A percentile compares a stretch with the other conserved stretches of the same genome.
Evolutionary conservation across 1,139 yeast genomes (phyloP).

Genomic region (Candida sp.): DNA sequence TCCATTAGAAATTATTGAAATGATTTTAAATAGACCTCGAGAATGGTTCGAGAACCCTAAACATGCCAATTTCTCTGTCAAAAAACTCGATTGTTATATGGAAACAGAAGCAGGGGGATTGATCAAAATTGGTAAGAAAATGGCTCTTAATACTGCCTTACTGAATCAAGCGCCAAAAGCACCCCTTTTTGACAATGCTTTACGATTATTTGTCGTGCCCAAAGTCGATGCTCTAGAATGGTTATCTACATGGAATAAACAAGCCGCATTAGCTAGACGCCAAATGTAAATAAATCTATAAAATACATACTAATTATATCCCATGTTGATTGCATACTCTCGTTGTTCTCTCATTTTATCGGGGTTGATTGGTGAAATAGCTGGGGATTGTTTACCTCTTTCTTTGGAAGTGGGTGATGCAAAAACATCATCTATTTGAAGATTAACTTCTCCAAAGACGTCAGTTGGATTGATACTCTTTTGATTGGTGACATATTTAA

Average conservation of each 20-base stretch:
- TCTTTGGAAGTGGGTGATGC: slow-evolving; percentile 44
- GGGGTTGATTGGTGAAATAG: slow-evolving; percentile 26
- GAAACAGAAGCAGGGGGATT: slow-evolving; percentile 85
- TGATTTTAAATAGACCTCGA: slow-evolving; percentile 61
- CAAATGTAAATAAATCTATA: slow-evolving; percentile 5
- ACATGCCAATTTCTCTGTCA: slow-evolving; percentile 56
- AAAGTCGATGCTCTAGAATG: slow-evolving; percentile 62
- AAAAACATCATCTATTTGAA: slow-evolving; percentile 70
- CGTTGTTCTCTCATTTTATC: slow-evolving; percentile 41
- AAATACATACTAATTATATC: slow-evolving; percentile 26
- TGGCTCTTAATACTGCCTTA: slow-evolving; percentile 61
- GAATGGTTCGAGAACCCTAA: slow-evolving; percentile 69
- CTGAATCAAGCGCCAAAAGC: slow-evolving; percentile 61
- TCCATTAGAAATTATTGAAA: slow-evolving; percentile 53
- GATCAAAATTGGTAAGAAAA: slow-evolving; percentile 79
- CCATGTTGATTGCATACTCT: slow-evolving; percentile 52
- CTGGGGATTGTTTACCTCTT: slow-evolving; percentile 59
- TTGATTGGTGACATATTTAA: slow-evolving; percentile 51
- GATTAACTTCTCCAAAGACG: slow-evolving; percentile 74
- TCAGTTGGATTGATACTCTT: slow-evolving; percentile 63
- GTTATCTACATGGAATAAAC: slow-evolving; percentile 67
- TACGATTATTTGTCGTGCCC: slow-evolving; percentile 79
- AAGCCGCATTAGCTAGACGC: slow-evolving; percentile 55
- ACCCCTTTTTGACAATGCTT: slow-evolving; percentile 75
- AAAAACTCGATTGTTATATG: slow-evolving; percentile 68